Conservation (phyloP, 768 basidiomycete species). For the Lepiota brunneoincarnata region DNA sequence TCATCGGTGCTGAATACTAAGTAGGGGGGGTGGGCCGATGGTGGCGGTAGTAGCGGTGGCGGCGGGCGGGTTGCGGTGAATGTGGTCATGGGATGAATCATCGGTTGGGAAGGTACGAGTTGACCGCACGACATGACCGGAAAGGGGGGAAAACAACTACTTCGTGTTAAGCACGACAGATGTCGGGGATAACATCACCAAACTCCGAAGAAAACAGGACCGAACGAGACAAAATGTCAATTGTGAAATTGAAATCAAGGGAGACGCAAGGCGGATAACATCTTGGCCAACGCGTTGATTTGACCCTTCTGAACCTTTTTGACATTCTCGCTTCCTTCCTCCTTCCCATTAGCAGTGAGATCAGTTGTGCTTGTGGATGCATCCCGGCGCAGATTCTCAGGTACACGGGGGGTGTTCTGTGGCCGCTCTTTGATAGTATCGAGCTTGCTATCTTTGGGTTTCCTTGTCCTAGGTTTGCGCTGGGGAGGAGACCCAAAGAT, state of each 20-base stretch:
- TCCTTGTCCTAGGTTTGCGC: slow-evolving; percentile 66
- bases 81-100: not conserved
- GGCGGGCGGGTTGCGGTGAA: not conserved
- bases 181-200: slow-evolving; percentile 11
- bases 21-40: not conserved
- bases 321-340: slow-evolving; percentile 31
- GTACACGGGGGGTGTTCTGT: slow-evolving; percentile 33
- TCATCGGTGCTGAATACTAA: slow-evolving; percentile 9
- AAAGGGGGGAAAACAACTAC: slow-evolving; percentile 3
- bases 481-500: slow-evolving; percentile 58
- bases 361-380: slow-evolving; percentile 78
- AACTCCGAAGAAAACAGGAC: slow-evolving; percentile 10
- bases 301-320: slow-evolving; percentile 89
- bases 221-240: slow-evolving; percentile 8
- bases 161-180: slow-evolving; percentile 10
- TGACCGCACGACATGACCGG: slow-evolving; percentile 1
- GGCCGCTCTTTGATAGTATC: slow-evolving; percentile 79
- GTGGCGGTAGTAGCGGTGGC: not conserved
- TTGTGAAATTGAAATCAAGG: slow-evolving; percentile 10
- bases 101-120: slow-evolving; percentile 2
- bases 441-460: slow-evolving; percentile 62
- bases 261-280: slow-evolving; percentile 79
- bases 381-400: slow-evolving; percentile 52
- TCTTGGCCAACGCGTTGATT: slow-evolving; percentile 88
- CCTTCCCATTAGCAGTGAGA: slow-evolving; percentile 45